Evolutionary conservation across 2,329 filamentous ascomycete genomes (phyloP), one percentile per base, ranked within the genome.

Genomic region (Hymenoscyphus scutula): DNA sequence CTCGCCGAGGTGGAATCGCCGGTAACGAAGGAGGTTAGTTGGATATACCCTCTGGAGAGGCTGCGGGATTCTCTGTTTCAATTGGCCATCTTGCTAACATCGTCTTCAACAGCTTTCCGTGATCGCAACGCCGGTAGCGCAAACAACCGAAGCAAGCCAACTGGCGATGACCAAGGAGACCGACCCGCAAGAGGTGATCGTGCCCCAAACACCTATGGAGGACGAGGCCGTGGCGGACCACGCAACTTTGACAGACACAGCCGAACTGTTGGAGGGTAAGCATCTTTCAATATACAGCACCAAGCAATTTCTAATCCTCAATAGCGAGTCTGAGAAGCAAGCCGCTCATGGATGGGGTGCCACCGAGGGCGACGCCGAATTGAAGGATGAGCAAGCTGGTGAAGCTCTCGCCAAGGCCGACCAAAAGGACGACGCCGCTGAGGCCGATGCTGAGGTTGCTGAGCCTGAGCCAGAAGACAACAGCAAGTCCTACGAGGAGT

Each of bases 331-430:
- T 74, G 89, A 92, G 73, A 96, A 96, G 86, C 89, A 94, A 80
- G 87, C 89, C 76, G 90, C 87, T 75, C 90, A 94, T 78, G 90
- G 91, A 72, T 98, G 94, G 92, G 95, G 94, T 73, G 88, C 86
- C 74, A 84, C 84, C 71, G 89, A 91, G 75, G 95, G 92, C 73
- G 82, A 88, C 67, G 89, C 89, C 75, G 92, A 96, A 81, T 87
- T 90, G 80, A 90, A 90, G 75, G 95, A 98, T 73, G 95, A 98
- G 84, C 86, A 91, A 79, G 92, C 89, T 71, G 95, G 90, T 72
- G 92, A 96, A 77, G 89, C 86, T 72, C 96, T 97, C 71, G 95
- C 95, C 70, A 85, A 91, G 79, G 81, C 83, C 68, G 94, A 98
- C 75, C 85, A 91, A 80, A 92, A 90, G 80, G 89, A 92, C 65